Percentiles rank a stretch among this genome's conserved stretches.
phyloP scores from a whole-genome alignment of 1,284 basidiomycete species.

The Malassezia slooffiae region DNA sequence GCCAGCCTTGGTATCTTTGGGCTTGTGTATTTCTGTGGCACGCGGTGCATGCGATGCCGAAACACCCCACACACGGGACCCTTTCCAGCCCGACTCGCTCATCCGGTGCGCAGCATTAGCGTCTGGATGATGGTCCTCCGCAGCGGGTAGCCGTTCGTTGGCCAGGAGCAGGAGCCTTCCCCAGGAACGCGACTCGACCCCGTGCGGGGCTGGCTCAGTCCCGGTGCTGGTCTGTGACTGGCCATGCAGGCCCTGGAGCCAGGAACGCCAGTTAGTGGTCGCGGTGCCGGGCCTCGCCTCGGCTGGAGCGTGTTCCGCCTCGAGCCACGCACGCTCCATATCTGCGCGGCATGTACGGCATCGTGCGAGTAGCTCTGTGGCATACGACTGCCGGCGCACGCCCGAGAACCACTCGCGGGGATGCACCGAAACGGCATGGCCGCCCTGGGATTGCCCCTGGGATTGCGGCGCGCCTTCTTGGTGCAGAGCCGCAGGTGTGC shows the following conservation, averaged over 20 bases:
- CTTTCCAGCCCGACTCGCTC: conserved; percentile 42
- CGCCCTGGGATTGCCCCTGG: not conserved
- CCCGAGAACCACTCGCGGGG: conserved; percentile 10
- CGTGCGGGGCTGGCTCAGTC: too few species aligned
- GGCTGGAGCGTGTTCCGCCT: conserved; percentile 16
- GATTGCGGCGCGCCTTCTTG: not conserved
- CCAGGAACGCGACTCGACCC: too few species aligned
- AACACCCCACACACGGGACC: conserved; percentile 44
- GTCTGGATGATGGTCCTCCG: too few species aligned
- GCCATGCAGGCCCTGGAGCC: too few species aligned
- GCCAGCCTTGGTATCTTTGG: conserved; percentile 4
- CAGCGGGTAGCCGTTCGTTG: not conserved
- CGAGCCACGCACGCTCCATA: too few species aligned
- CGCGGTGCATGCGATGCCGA: conserved; percentile 8
- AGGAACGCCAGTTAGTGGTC: too few species aligned
- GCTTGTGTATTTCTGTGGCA: conserved; percentile 18
- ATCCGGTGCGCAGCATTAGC: not conserved
- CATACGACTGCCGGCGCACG: conserved; percentile 33
- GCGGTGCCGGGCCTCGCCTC: conserved; percentile 4
- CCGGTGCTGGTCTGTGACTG: too few species aligned
- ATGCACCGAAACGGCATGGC: conserved; percentile 4
- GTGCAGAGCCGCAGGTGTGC: not conserved
- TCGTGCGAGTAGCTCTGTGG: conserved; percentile 40
- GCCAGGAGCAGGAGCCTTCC: too few species aligned
- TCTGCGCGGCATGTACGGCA: conserved; percentile 36